Evolutionary conservation across 2,329 filamentous ascomycete genomes (phyloP).

Genomic region (Paecilomyces sp.): DNA sequence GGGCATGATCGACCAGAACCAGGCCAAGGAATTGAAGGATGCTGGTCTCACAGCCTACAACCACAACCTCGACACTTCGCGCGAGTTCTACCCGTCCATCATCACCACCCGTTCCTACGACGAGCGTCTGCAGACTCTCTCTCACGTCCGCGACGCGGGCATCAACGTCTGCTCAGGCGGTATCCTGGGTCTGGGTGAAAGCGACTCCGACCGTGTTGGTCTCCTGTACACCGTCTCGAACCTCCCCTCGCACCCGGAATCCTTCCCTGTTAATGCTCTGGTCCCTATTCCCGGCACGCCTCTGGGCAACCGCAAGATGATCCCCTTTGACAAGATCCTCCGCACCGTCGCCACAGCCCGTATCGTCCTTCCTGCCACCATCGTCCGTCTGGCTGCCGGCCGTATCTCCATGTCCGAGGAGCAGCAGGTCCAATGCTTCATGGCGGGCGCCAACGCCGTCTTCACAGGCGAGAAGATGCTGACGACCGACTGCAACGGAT

Average conservation of each 20-base stretch:
- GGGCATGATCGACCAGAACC: slow-evolving; percentile 78
- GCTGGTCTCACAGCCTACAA: slow-evolving; percentile 89
- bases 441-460: slow-evolving; percentile 87
- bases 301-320: slow-evolving; percentile 63
- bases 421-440: slow-evolving; percentile 82
- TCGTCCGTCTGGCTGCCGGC: slow-evolving; percentile 80
- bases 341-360: slow-evolving; percentile 79
- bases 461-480: slow-evolving; percentile 96
- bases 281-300: slow-evolving; percentile 89
- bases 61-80: slow-evolving; percentile 85
- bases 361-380: slow-evolving; percentile 74
- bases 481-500: slow-evolving; percentile 84
- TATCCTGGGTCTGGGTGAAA: slow-evolving; percentile 79
- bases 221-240: slow-evolving; percentile 77
- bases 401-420: slow-evolving; percentile 79
- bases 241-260: slow-evolving; percentile 75
- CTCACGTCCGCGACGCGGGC: slow-evolving; percentile 74
- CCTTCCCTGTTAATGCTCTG: slow-evolving; percentile 83
- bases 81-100: slow-evolving; percentile 80
- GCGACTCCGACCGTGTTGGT: slow-evolving; percentile 69
- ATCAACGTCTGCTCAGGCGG: slow-evolving; percentile 88
- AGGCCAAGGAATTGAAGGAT: slow-evolving; percentile 74
- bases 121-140: slow-evolving; percentile 72
- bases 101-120: slow-evolving; percentile 85
- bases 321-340: slow-evolving; percentile 71